Evolutionary conservation across 352 stramenopile genomes (phyloP).

Genomic region (Phytophthora nicotianae): DNA sequence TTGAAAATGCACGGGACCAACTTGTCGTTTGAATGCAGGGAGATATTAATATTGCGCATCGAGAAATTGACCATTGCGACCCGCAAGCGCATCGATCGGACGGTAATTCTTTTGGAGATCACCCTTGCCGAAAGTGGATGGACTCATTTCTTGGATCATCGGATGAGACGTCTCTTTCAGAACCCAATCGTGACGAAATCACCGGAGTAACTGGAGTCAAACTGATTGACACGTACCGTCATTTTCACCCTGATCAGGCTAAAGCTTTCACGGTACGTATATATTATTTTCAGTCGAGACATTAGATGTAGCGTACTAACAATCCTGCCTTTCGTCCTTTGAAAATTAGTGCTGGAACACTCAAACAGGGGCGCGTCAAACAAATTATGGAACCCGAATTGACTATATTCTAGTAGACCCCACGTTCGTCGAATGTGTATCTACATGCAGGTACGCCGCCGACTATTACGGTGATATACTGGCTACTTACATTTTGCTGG

Average conservation of each 20-base stretch:
- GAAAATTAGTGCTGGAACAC: slow-evolving; percentile 84
- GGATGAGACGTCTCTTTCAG: slow-evolving; percentile 1
- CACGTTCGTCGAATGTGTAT: slow-evolving; percentile 49
- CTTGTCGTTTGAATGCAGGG: slow-evolving; percentile 41
- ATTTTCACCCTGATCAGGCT: slow-evolving; percentile 69
- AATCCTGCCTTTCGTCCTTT: neutral
- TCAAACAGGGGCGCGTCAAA: slow-evolving; percentile 81
- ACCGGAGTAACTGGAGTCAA: neutral
- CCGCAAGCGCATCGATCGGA: slow-evolving; percentile 34
- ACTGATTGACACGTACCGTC: slow-evolving; percentile 84
- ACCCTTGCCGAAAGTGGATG: slow-evolving; percentile 80
- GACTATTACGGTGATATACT: neutral
- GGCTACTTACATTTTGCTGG: neutral
- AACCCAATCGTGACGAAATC: neutral
- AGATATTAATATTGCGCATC: slow-evolving; percentile 87
- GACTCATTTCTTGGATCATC: slow-evolving; percentile 41
- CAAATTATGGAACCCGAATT: slow-evolving; percentile 92
- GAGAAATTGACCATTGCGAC: slow-evolving; percentile 81
- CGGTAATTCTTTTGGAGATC: slow-evolving; percentile 52
- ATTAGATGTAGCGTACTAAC: neutral
- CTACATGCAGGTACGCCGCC: slow-evolving; percentile 57
- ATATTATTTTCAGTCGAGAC: neutral
- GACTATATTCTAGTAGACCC: slow-evolving; percentile 90
- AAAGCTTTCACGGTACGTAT: slow-evolving; percentile 83
- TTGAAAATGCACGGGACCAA: slow-evolving; percentile 7